phyloP scores from a whole-genome alignment of 176 grass and related monocot species.

The Metroxylon sagu region DNA sequence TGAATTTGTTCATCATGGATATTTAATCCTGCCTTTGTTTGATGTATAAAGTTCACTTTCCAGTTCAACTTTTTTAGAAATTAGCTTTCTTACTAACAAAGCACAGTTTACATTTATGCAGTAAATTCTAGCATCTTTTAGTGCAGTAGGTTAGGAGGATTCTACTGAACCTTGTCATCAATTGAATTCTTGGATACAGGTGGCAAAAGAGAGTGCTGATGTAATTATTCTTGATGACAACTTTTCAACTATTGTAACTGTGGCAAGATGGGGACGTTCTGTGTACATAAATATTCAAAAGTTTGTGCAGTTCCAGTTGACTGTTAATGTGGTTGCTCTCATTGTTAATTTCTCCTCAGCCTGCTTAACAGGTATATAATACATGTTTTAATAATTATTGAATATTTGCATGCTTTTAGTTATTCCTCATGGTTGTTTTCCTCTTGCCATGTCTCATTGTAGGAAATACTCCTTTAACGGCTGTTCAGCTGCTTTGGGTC shows the following conservation, averaged over 20 bases:
- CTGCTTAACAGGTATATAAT: constrained; percentile 55
- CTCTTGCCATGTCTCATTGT: constrained; percentile 12
- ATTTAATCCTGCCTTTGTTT: too few relatives aligned
- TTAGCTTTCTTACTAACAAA: too few relatives aligned
- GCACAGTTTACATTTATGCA: too few relatives aligned
- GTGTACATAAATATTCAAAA: constrained; percentile 94
- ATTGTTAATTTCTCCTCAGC: constrained; percentile 80
- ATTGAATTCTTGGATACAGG: constrained; percentile 23
- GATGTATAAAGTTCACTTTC: too few relatives aligned
- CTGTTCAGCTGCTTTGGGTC: constrained; percentile 90
- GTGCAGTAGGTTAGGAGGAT: too few relatives aligned
- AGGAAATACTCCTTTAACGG: constrained; percentile 76
- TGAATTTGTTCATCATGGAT: too few relatives aligned
- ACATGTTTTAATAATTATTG: neutral
- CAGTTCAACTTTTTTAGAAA: too few relatives aligned
- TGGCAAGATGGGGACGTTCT: constrained; percentile 87
- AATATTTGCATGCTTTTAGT: neutral
- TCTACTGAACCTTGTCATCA: neutral
- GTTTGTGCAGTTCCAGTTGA: constrained; percentile 92
- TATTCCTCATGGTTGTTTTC: neutral
- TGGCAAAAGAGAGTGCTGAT: constrained; percentile 93
- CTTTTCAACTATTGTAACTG: constrained; percentile 83
- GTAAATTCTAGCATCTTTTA: too few relatives aligned
- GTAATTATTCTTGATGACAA: constrained; percentile 91
- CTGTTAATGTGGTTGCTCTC: constrained; percentile 75